Evolutionary conservation across 2,329 filamentous ascomycete species (phyloP).

Genomic region (Botryotinia convoluta): DNA sequence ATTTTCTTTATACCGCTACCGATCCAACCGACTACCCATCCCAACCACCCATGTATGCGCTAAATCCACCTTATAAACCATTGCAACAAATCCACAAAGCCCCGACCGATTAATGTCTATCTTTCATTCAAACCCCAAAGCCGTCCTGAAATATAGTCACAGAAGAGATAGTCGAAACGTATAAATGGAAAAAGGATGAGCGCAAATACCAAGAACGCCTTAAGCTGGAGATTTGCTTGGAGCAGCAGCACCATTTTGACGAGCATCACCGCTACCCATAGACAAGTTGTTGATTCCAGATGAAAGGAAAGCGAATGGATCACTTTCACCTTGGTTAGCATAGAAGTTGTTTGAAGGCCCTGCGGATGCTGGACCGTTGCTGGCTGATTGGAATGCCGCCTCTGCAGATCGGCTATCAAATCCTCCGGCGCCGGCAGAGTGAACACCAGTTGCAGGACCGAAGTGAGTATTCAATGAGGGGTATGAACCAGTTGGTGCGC

Average conservation of each 20-base stretch:
- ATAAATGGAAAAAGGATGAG: constrained; percentile 33
- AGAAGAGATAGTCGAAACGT: constrained; percentile 33
- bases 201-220: constrained; percentile 25
- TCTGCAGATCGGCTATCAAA: constrained; percentile 94
- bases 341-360: constrained; percentile 73
- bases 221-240: constrained; percentile 40
- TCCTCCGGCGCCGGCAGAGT: constrained; percentile 77
- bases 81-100: constrained; percentile 34
- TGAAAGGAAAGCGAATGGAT: constrained; percentile 78
- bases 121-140: constrained; percentile 37
- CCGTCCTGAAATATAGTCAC: constrained; percentile 39
- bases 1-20: constrained; percentile 37
- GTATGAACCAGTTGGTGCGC: constrained; percentile 75
- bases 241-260: constrained; percentile 56
- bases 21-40: constrained; percentile 27
- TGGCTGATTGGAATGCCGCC: constrained; percentile 87
- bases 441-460: constrained; percentile 69
- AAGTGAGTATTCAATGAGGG: constrained; percentile 81
- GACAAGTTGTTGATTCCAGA: constrained; percentile 69
- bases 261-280: constrained; percentile 63
- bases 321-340: constrained; percentile 58
- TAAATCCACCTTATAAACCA: constrained; percentile 32
- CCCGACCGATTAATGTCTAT: constrained; percentile 35
- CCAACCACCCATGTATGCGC: constrained; percentile 24
- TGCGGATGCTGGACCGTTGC: constrained; percentile 74